Evolutionary conservation across 176 grass and related monocot genomes (phyloP), one percentile per base, ranked within the genome.

Genomic region (Oryza glaberrima): DNA sequence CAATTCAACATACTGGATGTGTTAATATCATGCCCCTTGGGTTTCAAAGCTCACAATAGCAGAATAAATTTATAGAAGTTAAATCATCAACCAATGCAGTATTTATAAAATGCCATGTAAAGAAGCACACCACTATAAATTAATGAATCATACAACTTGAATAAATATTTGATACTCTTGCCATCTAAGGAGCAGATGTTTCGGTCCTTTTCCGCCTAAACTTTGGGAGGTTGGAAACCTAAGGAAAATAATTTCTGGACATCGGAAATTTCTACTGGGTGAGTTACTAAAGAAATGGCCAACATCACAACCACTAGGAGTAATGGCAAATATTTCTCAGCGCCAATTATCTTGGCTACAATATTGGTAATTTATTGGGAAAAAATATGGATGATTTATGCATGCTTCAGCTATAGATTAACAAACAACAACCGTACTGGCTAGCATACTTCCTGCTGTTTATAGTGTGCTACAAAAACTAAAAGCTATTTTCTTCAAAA

Each of bases 1-100:
- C 43, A 16, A 89, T 81, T 73, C 47, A 64, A 83, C 43, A 16
- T 25, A 22, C 60, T 40, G 61, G 51, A 86, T 73, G 15, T 26
- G 44, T 65, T 35, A 26, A 76, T 61, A 72, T 17, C 65, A 66
- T 66, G 4, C 19, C 54, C 11, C 36, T 34, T 58, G 30, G 75
- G 7, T 58, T 58, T 20, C 19, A 70, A 52, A 58, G 22, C 76
- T 35, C 15, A 71, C 0, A 41, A 14, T 70, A 65, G 28, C 16
- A 76, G 10, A 86, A 68, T 10, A 58, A 22, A 51, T 11, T 43
- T 17, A 44, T 3, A 19, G 67, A 73, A 72, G 58, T 66, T 56
- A 40, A n/a, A 5, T 15, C 45, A 60, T 54, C 65, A 49, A 79
- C 63, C 26, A 4, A 61, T 9, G 56, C 5, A 67, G 9, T 63